phyloP scores from a whole-genome alignment of 31 red algal species.

The Asparagopsis taxiformis region DNA sequence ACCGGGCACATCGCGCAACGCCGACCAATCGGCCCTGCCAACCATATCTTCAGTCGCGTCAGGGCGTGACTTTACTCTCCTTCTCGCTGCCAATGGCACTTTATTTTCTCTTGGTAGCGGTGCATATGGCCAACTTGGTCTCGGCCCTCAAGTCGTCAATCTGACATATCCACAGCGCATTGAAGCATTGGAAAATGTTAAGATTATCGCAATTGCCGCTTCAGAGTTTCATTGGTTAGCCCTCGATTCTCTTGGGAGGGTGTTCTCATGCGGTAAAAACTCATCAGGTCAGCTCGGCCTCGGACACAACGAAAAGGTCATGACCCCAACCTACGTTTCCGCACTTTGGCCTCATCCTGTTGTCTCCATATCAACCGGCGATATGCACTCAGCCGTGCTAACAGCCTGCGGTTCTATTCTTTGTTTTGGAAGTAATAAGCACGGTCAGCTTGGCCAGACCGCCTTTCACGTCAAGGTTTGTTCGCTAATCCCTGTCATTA shows the following conservation, averaged over 20 bases:
- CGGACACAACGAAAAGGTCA: conserved; percentile 22
- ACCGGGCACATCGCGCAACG: conserved; percentile 15
- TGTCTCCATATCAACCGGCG: conserved; percentile 65
- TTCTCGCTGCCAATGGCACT: conserved; percentile 42
- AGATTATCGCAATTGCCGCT: conserved; percentile 57
- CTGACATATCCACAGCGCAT: conserved; percentile 37
- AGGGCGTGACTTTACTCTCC: conserved; percentile 73
- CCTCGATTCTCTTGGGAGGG: conserved; percentile 52
- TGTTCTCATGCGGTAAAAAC: conserved; percentile 67
- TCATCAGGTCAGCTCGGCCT: conserved; percentile 60
- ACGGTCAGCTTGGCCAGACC: conserved; percentile 83
- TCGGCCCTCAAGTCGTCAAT: conserved; percentile 24
- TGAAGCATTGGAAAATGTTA: conserved; percentile 11
- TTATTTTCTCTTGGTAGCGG: conserved; percentile 49
- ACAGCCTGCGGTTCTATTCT: conserved; percentile 65
- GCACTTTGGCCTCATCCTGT: conserved; percentile 76
- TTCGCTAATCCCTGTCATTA: conserved; percentile 40
- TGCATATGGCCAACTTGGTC: conserved; percentile 73
- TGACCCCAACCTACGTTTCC: conserved; percentile 37
- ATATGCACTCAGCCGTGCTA: conserved; percentile 72
- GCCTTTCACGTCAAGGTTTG: conserved; percentile 50
- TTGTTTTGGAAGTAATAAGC: conserved; percentile 83
- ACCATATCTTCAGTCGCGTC: conserved; percentile 30
- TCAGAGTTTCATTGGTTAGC: conserved; percentile 85
- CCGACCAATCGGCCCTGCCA: conserved; percentile 22